A percentile compares a stretch with the other conserved stretches of the same genome.
phyloP scores from a whole-genome alignment of 192 early-diverging fungal species.

The Rhizophagus prolifer region DNA sequence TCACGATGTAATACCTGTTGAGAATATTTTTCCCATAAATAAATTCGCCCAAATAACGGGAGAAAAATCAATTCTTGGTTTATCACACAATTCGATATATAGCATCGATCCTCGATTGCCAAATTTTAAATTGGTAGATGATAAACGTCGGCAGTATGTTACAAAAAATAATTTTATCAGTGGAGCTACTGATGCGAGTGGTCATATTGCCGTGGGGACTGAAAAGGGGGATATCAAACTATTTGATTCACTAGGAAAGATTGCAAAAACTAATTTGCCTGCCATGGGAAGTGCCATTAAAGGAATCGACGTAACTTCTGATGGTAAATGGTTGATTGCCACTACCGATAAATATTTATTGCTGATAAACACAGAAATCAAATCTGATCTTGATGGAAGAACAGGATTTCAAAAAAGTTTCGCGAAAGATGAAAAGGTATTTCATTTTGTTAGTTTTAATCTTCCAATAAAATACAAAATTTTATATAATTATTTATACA shows the following conservation, averaged over 20 bases:
- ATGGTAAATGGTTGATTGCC: slow-evolving; percentile 83
- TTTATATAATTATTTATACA: background rate
- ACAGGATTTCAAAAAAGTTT: slow-evolving; percentile 72
- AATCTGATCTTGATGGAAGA: slow-evolving; percentile 46
- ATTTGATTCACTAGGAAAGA: slow-evolving; percentile 73
- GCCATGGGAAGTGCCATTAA: slow-evolving; percentile 84
- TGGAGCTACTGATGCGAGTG: slow-evolving; percentile 73
- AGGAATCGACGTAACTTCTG: slow-evolving; percentile 85
- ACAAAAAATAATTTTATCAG: slow-evolving; percentile 70
- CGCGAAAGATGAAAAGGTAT: slow-evolving; percentile 62
- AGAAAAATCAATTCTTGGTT: slow-evolving; percentile 76
- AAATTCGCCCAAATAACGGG: slow-evolving; percentile 80
- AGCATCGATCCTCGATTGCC: slow-evolving; percentile 84
- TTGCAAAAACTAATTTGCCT: slow-evolving; percentile 86
- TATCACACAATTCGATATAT: slow-evolving; percentile 82
- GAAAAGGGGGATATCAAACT: slow-evolving; percentile 88
- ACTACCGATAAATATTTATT: slow-evolving; percentile 86
- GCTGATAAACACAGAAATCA: slow-evolving; percentile 71
- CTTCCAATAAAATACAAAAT: background rate
- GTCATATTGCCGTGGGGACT: slow-evolving; percentile 79
- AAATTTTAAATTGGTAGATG: slow-evolving; percentile 68
- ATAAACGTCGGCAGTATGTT: slow-evolving; percentile 68
- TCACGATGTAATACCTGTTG: slow-evolving; percentile 66
- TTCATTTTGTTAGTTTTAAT: background rate
- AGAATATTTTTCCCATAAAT: slow-evolving; percentile 65